These are phyloP conservation scores for Fusarium dimerum DNA, from an alignment of 2,329 filamentous ascomycete species.

Conservation along the genomic window DNA sequence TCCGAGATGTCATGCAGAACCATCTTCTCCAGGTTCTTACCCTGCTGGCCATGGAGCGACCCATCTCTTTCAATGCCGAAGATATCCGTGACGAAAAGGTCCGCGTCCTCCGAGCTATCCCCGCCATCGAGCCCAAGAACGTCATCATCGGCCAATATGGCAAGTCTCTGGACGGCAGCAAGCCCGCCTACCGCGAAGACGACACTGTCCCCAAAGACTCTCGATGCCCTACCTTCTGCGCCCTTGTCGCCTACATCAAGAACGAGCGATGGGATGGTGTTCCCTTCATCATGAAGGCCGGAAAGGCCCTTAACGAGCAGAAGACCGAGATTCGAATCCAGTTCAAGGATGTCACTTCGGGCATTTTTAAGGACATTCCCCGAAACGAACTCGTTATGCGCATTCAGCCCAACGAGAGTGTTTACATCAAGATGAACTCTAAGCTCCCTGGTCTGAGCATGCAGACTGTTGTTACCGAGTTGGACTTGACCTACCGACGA, in stretches of 20 bases:
- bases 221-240: slow-evolving; percentile 96
- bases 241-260: slow-evolving; percentile 97
- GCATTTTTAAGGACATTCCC: slow-evolving; percentile 99
- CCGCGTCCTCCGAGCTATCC: slow-evolving; percentile 89
- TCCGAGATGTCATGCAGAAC: slow-evolving; percentile 99
- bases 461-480: slow-evolving; percentile 98
- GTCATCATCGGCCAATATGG: slow-evolving; percentile 99
- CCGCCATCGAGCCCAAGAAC: slow-evolving; percentile 96
- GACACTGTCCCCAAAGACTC: slow-evolving; percentile 97
- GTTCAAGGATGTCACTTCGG: slow-evolving; percentile 98
- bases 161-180: slow-evolving; percentile 91
- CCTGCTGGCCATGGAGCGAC: slow-evolving; percentile 95
- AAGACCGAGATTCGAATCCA: slow-evolving; percentile 99
- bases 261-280: slow-evolving; percentile 99
- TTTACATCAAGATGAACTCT: slow-evolving; percentile 99
- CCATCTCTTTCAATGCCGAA: slow-evolving; percentile 96
- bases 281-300: slow-evolving; percentile 98
- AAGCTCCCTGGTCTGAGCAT: slow-evolving; percentile 98
- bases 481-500: slow-evolving; percentile 95
- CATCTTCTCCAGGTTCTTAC: slow-evolving; percentile 96
- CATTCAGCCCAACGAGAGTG: slow-evolving; percentile 98
- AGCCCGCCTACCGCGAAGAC: slow-evolving; percentile 98
- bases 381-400: slow-evolving; percentile 99
- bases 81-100: slow-evolving; percentile 99
- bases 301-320: slow-evolving; percentile 98